Conservation (phyloP, 306 rosid species). For the Sesbania bispinosa region DNA sequence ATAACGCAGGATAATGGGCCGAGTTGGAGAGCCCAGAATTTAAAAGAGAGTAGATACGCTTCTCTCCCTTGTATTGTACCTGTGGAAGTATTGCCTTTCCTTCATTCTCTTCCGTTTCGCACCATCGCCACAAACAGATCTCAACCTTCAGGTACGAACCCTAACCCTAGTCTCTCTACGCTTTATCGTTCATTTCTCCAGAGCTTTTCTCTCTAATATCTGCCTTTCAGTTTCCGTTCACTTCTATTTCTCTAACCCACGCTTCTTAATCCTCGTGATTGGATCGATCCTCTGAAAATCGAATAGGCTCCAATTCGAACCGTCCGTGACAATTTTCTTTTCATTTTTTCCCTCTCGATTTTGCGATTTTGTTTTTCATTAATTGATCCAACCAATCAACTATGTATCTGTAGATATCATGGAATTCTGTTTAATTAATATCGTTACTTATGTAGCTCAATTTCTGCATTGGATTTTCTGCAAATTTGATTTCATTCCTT, state of each 20-base stretch:
- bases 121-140: conserved; percentile 18
- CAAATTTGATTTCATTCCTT: background rate
- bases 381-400: background rate
- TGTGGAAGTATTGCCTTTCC: background rate
- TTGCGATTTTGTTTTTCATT: background rate
- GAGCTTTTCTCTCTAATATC: background rate
- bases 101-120: background rate
- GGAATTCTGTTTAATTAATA: background rate
- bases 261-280: background rate
- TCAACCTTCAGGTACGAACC: conserved; percentile 35
- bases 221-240: background rate
- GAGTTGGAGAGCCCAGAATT: background rate
- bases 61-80: background rate
- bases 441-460: background rate
- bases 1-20: background rate
- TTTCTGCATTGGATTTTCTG: conserved; percentile 8
- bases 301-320: background rate
- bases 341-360: background rate
- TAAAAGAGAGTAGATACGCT: background rate
- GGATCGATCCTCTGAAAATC: background rate
- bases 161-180: conserved; percentile 11
- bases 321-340: background rate
- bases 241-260: background rate
- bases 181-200: background rate
- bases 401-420: background rate